Evolutionary conservation across 345 rosid genomes (phyloP).

Genomic region (Eucalyptus curtisii): DNA sequence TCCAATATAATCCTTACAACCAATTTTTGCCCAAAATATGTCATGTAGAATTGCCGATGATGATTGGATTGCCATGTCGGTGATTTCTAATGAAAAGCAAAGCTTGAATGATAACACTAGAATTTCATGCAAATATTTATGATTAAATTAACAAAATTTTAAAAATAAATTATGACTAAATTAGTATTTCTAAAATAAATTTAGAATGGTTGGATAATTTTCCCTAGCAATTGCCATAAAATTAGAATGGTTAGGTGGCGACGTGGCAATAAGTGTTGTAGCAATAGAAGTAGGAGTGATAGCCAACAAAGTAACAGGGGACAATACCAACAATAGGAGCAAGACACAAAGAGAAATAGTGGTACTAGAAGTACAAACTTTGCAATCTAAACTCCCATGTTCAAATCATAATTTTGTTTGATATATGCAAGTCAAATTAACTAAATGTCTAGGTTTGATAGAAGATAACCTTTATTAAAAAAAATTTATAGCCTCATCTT

Average conservation of each 20-base stretch:
- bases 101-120: fast-evolving
- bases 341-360: neutral
- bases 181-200: too few species aligned
- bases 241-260: neutral
- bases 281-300: neutral
- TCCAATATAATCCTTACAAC: fast-evolving
- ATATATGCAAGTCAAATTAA: neutral
- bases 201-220: too few species aligned
- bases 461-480: neutral
- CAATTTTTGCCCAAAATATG: too few species aligned
- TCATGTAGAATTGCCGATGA: fast-evolving
- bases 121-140: fast-evolving
- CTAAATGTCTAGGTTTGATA: neutral
- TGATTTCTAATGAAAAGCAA: neutral
- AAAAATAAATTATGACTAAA: fast-evolving
- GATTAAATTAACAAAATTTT: too few species aligned
- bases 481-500: neutral
- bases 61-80: fast-evolving
- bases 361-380: neutral
- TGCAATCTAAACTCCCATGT: neutral
- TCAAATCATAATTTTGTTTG: neutral
- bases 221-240: neutral
- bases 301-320: too few species aligned
- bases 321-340: neutral
- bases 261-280: neutral